Base-by-base conservation (phyloP, 805 yeast species). In the Metschnikowia peoriensis region DNA sequence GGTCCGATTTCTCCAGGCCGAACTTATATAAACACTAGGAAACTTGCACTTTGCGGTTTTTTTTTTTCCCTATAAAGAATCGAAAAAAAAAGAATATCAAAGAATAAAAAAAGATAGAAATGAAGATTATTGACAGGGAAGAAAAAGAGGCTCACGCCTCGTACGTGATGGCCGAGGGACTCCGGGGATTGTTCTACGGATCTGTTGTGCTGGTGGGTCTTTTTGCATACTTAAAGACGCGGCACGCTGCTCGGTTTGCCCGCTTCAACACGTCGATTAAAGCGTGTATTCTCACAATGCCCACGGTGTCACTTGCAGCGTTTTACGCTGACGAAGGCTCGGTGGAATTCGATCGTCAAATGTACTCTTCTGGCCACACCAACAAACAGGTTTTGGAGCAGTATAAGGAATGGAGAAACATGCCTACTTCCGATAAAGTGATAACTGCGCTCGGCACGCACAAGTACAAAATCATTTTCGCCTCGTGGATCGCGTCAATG, bases 241-340 rank as follows among this genome's bases (percentile, higher is more conserved):
- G 66, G 56, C 74, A 71, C 27, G 68, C 77, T 1, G 69, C 51
- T 15, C 58, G 64, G 58, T 73, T 73, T 53, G 61, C 58, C 14
- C 58, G 62, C n/a, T 69, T 74, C 61, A 75, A 65, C 57, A 56
- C 78, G 12, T 63, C 71, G 42, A 66, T 75, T 52, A 75, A 72
- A 58, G 63, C 79, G 12, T 66, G 72, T 55, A 60, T 73, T 43
- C 46, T 73, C 38, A 63, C 67, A 27, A 67, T 73, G 70, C 79
- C 79, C 35, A 72, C 78, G 8, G 62, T 73, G 46, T 62, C 71
- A 1, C 48, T 65, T 40, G 66, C 64, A 11, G 77, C 77, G 0
- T 73, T 75, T 52, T 75, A 62, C 63, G 78, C 78, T 11, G 79
- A 75, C 54, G 73, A 71, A 53, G 79, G 79, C n/a, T 72, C 77